These are phyloP conservation scores for Paramarasmius palmivorus DNA, from an alignment of 1,284 basidiomycete genomes.

Conservation along the genomic window DNA sequence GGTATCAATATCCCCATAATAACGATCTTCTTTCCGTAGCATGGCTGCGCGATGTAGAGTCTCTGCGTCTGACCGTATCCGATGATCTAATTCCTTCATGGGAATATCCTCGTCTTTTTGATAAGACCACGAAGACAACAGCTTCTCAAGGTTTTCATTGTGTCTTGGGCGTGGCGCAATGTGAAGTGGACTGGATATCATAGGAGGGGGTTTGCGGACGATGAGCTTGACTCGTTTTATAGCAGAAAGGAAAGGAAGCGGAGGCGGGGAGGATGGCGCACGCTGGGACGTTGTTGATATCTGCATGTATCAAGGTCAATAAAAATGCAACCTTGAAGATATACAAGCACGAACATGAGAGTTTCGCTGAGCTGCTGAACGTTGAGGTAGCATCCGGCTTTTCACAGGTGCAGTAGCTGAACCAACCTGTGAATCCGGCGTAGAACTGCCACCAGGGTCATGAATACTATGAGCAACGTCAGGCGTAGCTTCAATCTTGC, in stretches of 20 bases:
- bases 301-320: neutral
- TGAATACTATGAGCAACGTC: neutral
- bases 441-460: conserved; percentile 1
- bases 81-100: conserved; percentile 39
- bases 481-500: conserved; percentile 21
- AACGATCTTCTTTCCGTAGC: conserved; percentile 39
- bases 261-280: conserved; percentile 26
- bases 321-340: neutral
- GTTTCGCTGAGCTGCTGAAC: neutral
- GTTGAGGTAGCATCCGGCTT: neutral
- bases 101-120: conserved; percentile 52
- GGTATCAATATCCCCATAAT: conserved; percentile 7
- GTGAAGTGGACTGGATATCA: conserved; percentile 70
- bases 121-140: conserved; percentile 62
- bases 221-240: conserved; percentile 69
- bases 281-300: conserved; percentile 24
- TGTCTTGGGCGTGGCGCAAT: conserved; percentile 52
- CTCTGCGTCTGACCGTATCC: conserved; percentile 49
- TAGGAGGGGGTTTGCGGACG: conserved; percentile 60
- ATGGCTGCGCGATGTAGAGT: conserved; percentile 54
- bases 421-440: neutral
- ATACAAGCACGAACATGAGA: neutral
- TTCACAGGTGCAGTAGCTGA: conserved; percentile 4
- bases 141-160: conserved; percentile 51
- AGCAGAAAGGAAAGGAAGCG: conserved; percentile 14